These are phyloP conservation scores for Earliella scabrosa DNA, from an alignment of 1,284 basidiomycete species.

Conservation along the genomic window DNA sequence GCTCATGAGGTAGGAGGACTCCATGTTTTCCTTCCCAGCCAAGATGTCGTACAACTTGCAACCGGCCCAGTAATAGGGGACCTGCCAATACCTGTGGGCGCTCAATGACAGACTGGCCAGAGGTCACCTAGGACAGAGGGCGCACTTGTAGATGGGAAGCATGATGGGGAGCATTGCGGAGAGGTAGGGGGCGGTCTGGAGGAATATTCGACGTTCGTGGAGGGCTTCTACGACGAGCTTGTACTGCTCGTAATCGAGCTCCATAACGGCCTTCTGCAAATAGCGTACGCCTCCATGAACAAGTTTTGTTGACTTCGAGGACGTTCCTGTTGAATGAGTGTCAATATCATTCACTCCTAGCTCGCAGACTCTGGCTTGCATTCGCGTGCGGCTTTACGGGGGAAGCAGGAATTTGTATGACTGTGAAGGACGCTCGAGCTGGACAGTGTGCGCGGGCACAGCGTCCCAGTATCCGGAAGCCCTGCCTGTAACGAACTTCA, in stretches of 20 bases:
- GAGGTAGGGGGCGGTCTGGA: conserved; percentile 96
- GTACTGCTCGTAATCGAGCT: conserved; percentile 96
- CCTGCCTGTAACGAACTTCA: background rate
- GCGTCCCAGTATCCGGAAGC: background rate
- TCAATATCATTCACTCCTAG: background rate
- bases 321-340: conserved; percentile 67
- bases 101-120: background rate
- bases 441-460: too few relatives aligned
- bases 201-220: conserved; percentile 91
- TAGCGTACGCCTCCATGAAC: conserved; percentile 98
- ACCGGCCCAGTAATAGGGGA: conserved; percentile 95
- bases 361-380: too few relatives aligned
- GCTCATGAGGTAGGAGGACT: conserved; percentile 92
- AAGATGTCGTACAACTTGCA: conserved; percentile 97
- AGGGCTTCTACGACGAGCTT: conserved; percentile 95
- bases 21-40: conserved; percentile 98
- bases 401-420: too few relatives aligned
- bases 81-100: conserved; percentile 84
- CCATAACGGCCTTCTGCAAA: conserved; percentile 95
- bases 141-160: conserved; percentile 89
- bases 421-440: too few relatives aligned
- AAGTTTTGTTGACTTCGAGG: conserved; percentile 96
- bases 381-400: too few relatives aligned
- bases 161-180: conserved; percentile 93
- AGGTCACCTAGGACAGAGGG: background rate